These are phyloP conservation scores for Coemansia sp. DNA, from an alignment of 192 early-diverging fungal genomes.

Conservation along the genomic window DNA sequence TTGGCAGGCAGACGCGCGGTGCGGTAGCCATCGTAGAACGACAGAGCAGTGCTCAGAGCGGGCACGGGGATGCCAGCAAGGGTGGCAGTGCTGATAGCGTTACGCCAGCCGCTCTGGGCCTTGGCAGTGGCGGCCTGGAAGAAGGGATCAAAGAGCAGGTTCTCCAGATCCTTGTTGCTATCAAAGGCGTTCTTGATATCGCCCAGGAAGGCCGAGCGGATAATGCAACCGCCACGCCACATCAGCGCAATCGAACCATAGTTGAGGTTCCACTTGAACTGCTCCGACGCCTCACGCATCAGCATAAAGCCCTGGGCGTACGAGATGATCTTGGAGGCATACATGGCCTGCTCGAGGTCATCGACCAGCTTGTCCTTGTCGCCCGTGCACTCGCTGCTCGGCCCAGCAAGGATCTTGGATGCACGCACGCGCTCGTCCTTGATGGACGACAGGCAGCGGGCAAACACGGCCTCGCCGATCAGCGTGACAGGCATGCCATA, in stretches of 20 bases:
- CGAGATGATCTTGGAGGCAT: constrained; percentile 97
- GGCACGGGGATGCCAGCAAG: constrained; percentile 88
- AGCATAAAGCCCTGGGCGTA: constrained; percentile 99
- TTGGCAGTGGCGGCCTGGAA: constrained; percentile 88
- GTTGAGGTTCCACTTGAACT: constrained; percentile 93
- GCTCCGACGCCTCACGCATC: constrained; percentile 91
- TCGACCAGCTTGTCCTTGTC: constrained; percentile 87
- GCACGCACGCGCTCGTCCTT: constrained; percentile 95
- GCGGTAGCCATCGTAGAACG: constrained; percentile 98
- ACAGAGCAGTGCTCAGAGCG: constrained; percentile 82
- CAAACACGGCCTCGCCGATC: constrained; percentile 97
- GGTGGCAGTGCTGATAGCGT: constrained; percentile 76
- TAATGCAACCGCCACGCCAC: constrained; percentile 99
- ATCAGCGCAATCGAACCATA: constrained; percentile 97
- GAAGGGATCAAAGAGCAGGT: constrained; percentile 94
- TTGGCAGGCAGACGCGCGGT: constrained; percentile 86
- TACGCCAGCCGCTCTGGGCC: constrained; percentile 83
- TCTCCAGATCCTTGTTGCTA: constrained; percentile 79
- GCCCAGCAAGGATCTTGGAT: constrained; percentile 80
- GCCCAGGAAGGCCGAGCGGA: constrained; percentile 93
- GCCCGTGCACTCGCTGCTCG: constrained; percentile 68
- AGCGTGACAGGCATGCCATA: constrained; percentile 94
- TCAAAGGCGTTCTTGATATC: constrained; percentile 96
- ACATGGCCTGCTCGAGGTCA: constrained; percentile 89
- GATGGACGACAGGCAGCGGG: constrained; percentile 93